Percentiles rank a stretch among this genome's conserved stretches.
These are phyloP conservation scores for Fusarium sp. DNA, from an alignment of 2,329 filamentous ascomycete species.

Conservation along the genomic window DNA sequence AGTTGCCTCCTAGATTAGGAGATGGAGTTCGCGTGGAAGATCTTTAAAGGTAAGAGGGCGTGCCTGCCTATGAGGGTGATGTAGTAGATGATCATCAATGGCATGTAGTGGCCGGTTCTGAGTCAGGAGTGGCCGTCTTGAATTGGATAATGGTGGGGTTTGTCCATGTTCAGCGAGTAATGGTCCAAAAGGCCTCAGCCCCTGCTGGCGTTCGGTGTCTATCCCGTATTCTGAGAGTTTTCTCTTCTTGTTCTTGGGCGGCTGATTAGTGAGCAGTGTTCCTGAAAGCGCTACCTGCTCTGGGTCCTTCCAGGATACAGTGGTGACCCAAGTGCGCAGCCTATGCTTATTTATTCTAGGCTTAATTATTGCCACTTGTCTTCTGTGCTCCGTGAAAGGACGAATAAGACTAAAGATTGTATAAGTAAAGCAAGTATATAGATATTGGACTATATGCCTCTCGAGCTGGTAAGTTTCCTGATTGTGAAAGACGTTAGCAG, in stretches of 20 bases:
- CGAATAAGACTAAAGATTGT: not conserved
- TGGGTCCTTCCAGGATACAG: not conserved
- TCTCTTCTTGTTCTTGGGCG: not conserved
- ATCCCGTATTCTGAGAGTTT: not conserved
- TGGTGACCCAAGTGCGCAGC: not conserved
- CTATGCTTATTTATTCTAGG: not conserved
- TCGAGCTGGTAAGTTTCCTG: not conserved
- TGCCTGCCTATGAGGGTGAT: too few relatives aligned
- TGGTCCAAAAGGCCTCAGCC: too few relatives aligned
- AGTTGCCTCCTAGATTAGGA: too few relatives aligned
- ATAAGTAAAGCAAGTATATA: not conserved
- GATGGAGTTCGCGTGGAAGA: too few relatives aligned
- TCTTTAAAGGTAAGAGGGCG: too few relatives aligned
- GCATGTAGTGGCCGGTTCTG: too few relatives aligned
- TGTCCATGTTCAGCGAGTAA: too few relatives aligned
- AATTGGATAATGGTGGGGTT: too few relatives aligned
- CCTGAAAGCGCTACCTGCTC: not conserved
- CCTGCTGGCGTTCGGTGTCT: not conserved
- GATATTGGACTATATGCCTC: not conserved
- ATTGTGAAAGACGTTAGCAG: not conserved
- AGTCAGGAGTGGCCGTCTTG: too few relatives aligned
- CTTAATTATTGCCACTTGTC: not conserved
- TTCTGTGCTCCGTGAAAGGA: not conserved
- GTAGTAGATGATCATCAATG: too few relatives aligned
- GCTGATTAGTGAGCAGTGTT: not conserved